Conservation (phyloP, 805 yeast genomes). For the Cyberlindnera saturnus region DNA sequence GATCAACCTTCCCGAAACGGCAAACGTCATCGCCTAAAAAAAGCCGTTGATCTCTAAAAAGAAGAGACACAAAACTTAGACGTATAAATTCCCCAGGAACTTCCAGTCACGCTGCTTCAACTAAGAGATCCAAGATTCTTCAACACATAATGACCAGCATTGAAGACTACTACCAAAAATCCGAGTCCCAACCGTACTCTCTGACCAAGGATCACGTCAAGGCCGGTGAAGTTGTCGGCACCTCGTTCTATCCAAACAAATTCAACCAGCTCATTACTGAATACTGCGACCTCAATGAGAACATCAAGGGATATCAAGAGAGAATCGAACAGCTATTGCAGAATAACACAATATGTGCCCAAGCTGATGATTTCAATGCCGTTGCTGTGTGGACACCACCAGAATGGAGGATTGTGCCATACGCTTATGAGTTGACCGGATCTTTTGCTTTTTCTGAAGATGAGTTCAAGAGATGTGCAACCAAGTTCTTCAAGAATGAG, state of each 20-base stretch:
- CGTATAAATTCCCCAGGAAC: too few relatives aligned
- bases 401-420: slow-evolving; percentile 9
- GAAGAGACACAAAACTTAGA: too few relatives aligned
- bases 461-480: slow-evolving; percentile 5
- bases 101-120: too few relatives aligned
- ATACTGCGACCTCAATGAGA: slow-evolving; percentile 9
- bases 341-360: slow-evolving; percentile 9
- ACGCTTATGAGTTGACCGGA: slow-evolving; percentile 5
- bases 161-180: neutral
- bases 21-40: too few relatives aligned
- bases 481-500: slow-evolving; percentile 5
- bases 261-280: slow-evolving; percentile 14
- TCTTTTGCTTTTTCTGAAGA: slow-evolving; percentile 4
- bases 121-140: too few relatives aligned
- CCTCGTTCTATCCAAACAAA: slow-evolving; percentile 16
- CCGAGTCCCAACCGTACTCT: neutral
- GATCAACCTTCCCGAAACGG: too few relatives aligned
- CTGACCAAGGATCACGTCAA: slow-evolving; percentile 9
- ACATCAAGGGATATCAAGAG: slow-evolving; percentile 9
- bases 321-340: slow-evolving; percentile 12
- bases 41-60: too few relatives aligned
- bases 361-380: slow-evolving; percentile 11
- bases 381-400: slow-evolving; percentile 21
- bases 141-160: neutral
- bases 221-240: slow-evolving; percentile 14